These are phyloP conservation scores for Sporisorium reilianum DNA, from an alignment of 1,284 basidiomycete species.

Conservation along the genomic window DNA sequence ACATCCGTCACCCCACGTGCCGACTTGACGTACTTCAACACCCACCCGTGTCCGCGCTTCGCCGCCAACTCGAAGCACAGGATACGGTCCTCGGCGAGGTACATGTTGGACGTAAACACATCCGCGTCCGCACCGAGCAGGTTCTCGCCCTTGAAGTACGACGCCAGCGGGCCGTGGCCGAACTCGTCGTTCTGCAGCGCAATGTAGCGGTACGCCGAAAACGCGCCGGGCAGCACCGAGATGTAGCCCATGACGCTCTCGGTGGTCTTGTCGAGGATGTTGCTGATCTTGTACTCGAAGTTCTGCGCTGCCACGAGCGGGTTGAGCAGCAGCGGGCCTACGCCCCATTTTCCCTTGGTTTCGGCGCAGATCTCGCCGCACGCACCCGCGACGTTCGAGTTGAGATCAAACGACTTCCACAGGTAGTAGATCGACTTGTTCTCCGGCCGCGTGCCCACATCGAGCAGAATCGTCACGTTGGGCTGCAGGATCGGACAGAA, in stretches of 20 bases:
- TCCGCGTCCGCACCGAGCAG: slow-evolving; percentile 90
- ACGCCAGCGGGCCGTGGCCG: slow-evolving; percentile 88
- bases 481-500: slow-evolving; percentile 74
- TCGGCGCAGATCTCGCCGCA: slow-evolving; percentile 76
- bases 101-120: slow-evolving; percentile 84
- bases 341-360: slow-evolving; percentile 63
- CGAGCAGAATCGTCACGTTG: slow-evolving; percentile 87
- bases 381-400: slow-evolving; percentile 85
- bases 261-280: slow-evolving; percentile 68
- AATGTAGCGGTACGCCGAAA: slow-evolving; percentile 77
- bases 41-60: slow-evolving; percentile 88
- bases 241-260: slow-evolving; percentile 68
- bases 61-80: slow-evolving; percentile 93
- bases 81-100: slow-evolving; percentile 78
- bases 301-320: slow-evolving; percentile 86
- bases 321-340: slow-evolving; percentile 88
- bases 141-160: slow-evolving; percentile 97
- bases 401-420: slow-evolving; percentile 89
- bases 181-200: slow-evolving; percentile 88
- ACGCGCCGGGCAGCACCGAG: slow-evolving; percentile 60
- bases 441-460: slow-evolving; percentile 96
- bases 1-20: slow-evolving; percentile 95
- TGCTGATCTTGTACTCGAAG: slow-evolving; percentile 85
- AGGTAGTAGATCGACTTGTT: slow-evolving; percentile 97
- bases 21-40: slow-evolving; percentile 94